Conservation (phyloP, 306 rosid species). For the Lagenaria siceraria region DNA sequence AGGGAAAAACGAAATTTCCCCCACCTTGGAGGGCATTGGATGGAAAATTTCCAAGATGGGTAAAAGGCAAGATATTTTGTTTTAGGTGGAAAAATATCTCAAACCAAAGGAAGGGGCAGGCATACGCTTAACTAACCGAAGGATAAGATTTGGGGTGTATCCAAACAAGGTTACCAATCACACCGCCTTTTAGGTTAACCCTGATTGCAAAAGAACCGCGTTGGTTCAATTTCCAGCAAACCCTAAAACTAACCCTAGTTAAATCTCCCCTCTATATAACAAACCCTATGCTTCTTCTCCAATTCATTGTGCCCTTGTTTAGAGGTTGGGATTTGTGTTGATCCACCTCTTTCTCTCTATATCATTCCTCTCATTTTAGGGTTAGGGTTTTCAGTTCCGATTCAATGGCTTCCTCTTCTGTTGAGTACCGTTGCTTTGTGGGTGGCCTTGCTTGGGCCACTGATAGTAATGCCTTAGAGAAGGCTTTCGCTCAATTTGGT, state of each 20-base stretch:
- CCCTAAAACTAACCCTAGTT: conserved; percentile 4
- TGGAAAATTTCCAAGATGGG: too few species aligned
- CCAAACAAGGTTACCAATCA: conserved; percentile 5
- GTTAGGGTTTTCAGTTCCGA: not conserved
- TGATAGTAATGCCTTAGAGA: conserved; percentile 41
- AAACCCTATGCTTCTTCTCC: too few species aligned
- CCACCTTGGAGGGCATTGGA: too few species aligned
- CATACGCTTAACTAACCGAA: not conserved
- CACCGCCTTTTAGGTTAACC: conserved; percentile 8
- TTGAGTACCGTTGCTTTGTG: conserved; percentile 77
- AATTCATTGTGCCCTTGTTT: not conserved
- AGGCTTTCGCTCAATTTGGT: conserved; percentile 51
- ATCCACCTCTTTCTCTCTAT: not conserved
- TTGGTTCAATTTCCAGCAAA: not conserved
- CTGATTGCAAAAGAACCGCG: not conserved
- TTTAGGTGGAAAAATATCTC: too few species aligned
- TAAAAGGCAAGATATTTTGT: too few species aligned
- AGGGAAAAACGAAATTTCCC: too few species aligned
- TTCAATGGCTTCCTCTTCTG: conserved; percentile 55
- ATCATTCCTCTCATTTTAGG: not conserved
- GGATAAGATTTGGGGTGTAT: not conserved
- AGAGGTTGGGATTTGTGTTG: not conserved
- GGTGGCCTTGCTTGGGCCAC: conserved; percentile 99
- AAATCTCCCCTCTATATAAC: not conserved
- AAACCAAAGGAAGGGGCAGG: too few species aligned